Percentiles rank a stretch among this genome's conserved stretches.
Conservation (phyloP, 2,329 filamentous ascomycete species). For the Clonostachys chloroleuca region DNA sequence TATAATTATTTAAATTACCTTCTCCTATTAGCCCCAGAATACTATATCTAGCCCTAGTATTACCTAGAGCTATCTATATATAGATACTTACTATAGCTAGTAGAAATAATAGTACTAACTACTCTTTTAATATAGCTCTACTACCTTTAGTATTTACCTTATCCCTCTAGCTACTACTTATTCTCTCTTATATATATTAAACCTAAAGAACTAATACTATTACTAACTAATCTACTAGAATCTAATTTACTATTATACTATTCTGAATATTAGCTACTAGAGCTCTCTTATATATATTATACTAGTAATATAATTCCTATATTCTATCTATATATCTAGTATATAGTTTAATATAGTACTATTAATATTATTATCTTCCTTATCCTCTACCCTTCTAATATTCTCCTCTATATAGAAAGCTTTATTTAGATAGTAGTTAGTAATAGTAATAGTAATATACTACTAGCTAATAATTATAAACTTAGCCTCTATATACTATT, state of each 20-base stretch:
- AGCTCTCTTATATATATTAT: not conserved
- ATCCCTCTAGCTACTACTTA: too few species aligned
- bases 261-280: not conserved
- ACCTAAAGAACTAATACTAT: not conserved
- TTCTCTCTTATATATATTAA: too few species aligned
- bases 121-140: too few species aligned
- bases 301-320: not conserved
- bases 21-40: not conserved
- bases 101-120: too few species aligned
- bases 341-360: not conserved
- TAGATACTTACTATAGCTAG: too few species aligned
- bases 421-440: too few species aligned
- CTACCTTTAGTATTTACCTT: too few species aligned
- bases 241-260: not conserved
- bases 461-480: too few species aligned
- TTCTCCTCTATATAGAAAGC: too few species aligned
- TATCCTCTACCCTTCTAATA: not conserved
- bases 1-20: not conserved
- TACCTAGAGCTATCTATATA: too few species aligned
- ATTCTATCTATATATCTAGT: not conserved
- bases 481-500: too few species aligned
- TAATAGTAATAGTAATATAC: too few species aligned
- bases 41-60: not conserved
- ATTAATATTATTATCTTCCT: not conserved
- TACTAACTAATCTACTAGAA: not conserved